Base-by-base conservation (phyloP, 176 grass and related monocot species). In the Zizania latifolia region DNA sequence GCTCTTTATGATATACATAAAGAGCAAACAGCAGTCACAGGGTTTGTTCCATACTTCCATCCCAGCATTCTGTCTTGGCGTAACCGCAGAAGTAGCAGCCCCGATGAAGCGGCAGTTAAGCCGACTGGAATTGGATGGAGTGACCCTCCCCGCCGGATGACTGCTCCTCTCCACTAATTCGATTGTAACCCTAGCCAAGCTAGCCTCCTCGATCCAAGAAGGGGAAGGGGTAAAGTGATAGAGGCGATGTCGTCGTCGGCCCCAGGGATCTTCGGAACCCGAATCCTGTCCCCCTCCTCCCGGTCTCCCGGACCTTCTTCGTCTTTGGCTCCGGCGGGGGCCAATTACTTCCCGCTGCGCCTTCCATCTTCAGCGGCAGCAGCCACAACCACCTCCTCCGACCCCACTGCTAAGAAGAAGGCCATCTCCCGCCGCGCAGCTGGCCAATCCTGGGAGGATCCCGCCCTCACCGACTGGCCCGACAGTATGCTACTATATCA, bases 401-500 rank as follows among this genome's bases (percentile, higher is more conserved):
- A 86, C 37, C 13, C 64, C 6, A 58, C 56, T 22, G 24, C 71
- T 78, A 93, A 84, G 70, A 97, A 93, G 90, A 97, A 89, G 68
- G 81, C 90, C 16, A 65, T 97, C 35, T 88, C 88, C 6, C 94
- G 90, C 8, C 92, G 85, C 58, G 90, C 94, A 12, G 94, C 90
- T 4, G 94, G 94, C 0, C 94, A 89, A 45, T 77, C 72, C 51
- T 97, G 90, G 94, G 94, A 91, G 74, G 94, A 97, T 68, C 83
- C 94, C 32, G 91, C 94, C 55, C 89, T 97, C 65, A 58, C 90
- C 70, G 94, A 97, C 46, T 97, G 94, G 93, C 94, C 94, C 10
- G 94, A 97, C 31, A 97, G 93, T 97, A 86, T 58, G n/a, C n/a
- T n/a, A n/a, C n/a, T n/a, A n/a, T n/a, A n/a, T n/a, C n/a, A n/a